phyloP scores from a whole-genome alignment of 208 protist genomes.

The Trypanosoma congolense region DNA sequence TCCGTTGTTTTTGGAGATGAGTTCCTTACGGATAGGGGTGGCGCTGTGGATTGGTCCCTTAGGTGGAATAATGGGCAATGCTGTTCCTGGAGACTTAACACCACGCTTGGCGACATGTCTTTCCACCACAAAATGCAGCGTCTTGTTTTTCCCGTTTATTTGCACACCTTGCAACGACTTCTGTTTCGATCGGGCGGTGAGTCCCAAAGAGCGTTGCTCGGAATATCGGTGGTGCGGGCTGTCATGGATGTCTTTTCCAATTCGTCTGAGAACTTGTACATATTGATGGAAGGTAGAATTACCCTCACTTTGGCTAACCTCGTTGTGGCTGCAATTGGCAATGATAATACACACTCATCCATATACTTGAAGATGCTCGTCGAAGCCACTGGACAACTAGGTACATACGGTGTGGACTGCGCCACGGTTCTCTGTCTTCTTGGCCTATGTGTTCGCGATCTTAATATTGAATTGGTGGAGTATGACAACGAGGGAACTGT shows the following conservation, averaged over 20 bases:
- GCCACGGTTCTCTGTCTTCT: conserved; percentile 15
- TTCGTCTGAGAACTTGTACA: conserved; percentile 23
- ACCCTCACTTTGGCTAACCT: conserved; percentile 9
- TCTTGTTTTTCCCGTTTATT: conserved; percentile 20
- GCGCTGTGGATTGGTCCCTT: neutral
- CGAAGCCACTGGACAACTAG: conserved; percentile 5
- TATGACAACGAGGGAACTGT: conserved; percentile 9
- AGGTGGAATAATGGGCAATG: neutral
- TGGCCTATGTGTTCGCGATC: conserved; percentile 15
- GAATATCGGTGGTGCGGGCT: conserved; percentile 18
- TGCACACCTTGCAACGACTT: conserved; percentile 9
- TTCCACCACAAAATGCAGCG: conserved; percentile 19
- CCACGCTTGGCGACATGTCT: conserved; percentile 22
- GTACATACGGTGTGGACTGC: conserved; percentile 10
- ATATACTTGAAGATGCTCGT: conserved; percentile 15
- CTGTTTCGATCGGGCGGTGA: neutral
- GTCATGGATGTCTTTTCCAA: conserved; percentile 20
- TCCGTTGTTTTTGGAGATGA: conserved; percentile 18
- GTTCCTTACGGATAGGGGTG: neutral
- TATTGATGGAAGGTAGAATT: conserved; percentile 7
- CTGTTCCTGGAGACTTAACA: conserved; percentile 1
- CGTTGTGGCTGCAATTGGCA: conserved; percentile 9
- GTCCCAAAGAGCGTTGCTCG: conserved; percentile 10
- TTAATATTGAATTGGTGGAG: conserved; percentile 1
- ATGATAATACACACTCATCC: neutral